Evolutionary conservation across 441 rosid species (phyloP).

Genomic region (Pelargonium exstipulatum): DNA sequence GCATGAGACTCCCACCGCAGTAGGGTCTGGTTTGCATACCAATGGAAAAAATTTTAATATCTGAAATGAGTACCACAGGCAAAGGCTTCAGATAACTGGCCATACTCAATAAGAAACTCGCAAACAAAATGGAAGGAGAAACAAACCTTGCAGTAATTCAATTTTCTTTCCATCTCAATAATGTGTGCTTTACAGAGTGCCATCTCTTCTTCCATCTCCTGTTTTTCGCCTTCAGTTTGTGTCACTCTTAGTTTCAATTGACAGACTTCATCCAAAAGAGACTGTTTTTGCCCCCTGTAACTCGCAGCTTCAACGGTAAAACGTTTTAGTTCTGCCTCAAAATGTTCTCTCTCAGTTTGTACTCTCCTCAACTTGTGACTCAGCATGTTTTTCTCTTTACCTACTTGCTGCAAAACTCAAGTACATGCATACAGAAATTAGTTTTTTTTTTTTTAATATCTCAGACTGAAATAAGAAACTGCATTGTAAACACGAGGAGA

Average conservation of each 20-base stretch:
- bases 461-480: too few relatives aligned
- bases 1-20: too few relatives aligned
- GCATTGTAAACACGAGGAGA: too few relatives aligned
- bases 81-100: too few relatives aligned
- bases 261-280: slow-evolving; percentile 6
- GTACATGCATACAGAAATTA: background rate
- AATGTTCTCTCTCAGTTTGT: slow-evolving; percentile 1
- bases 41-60: too few relatives aligned
- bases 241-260: slow-evolving; percentile 3
- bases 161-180: slow-evolving; percentile 4
- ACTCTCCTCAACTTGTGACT: background rate
- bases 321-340: slow-evolving; percentile 7
- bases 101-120: too few relatives aligned
- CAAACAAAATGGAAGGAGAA: slow-evolving; percentile 8
- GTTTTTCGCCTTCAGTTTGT: slow-evolving; percentile 4
- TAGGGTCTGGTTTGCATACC: too few relatives aligned
- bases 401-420: slow-evolving; percentile 9
- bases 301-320: background rate
- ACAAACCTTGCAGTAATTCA: slow-evolving; percentile 4
- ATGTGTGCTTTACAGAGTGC: slow-evolving; percentile 1
- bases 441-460: too few relatives aligned
- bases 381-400: slow-evolving; percentile 7
- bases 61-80: too few relatives aligned
- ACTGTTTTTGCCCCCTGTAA: background rate
- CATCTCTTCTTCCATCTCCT: slow-evolving; percentile 8